Conservation (phyloP, 179 eudicot genomes). For the Monotropa hypopitys region DNA sequence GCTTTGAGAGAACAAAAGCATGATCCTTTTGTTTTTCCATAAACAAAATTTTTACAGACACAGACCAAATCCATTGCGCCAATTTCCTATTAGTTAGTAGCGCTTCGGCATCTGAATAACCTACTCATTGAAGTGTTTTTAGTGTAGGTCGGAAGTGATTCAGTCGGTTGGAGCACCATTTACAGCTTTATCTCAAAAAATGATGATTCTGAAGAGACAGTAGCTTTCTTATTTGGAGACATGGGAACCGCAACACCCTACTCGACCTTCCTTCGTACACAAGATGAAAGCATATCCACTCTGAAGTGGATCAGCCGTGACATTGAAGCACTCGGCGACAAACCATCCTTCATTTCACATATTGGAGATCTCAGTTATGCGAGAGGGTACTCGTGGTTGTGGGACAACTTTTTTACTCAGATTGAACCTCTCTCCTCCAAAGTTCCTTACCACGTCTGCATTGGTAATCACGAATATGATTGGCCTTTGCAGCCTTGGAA, state of each 20-base stretch:
- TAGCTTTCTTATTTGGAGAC: slow-evolving; percentile 83
- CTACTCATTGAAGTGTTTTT: background rate
- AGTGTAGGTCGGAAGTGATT: slow-evolving; percentile 80
- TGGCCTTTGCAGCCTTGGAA: slow-evolving; percentile 96
- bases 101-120: background rate
- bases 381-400: slow-evolving; percentile 81
- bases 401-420: slow-evolving; percentile 89
- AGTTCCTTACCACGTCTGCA: slow-evolving; percentile 84
- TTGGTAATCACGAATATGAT: slow-evolving; percentile 93
- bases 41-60: background rate
- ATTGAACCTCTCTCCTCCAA: slow-evolving; percentile 73
- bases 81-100: background rate
- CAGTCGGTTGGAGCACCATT: slow-evolving; percentile 75
- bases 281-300: slow-evolving; percentile 72
- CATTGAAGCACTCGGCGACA: slow-evolving; percentile 71
- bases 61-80: background rate
- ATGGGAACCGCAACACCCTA: slow-evolving; percentile 96
- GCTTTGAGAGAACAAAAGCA: background rate
- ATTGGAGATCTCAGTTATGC: slow-evolving; percentile 94
- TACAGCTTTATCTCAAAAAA: slow-evolving; percentile 63
- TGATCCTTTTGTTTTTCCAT: background rate
- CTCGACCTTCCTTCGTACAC: slow-evolving; percentile 60
- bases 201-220: slow-evolving; percentile 56
- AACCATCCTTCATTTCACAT: slow-evolving; percentile 78
- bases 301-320: slow-evolving; percentile 88